Base-by-base conservation (phyloP, 768 basidiomycete genomes). In the Hemileccinum rubropunctum region DNA sequence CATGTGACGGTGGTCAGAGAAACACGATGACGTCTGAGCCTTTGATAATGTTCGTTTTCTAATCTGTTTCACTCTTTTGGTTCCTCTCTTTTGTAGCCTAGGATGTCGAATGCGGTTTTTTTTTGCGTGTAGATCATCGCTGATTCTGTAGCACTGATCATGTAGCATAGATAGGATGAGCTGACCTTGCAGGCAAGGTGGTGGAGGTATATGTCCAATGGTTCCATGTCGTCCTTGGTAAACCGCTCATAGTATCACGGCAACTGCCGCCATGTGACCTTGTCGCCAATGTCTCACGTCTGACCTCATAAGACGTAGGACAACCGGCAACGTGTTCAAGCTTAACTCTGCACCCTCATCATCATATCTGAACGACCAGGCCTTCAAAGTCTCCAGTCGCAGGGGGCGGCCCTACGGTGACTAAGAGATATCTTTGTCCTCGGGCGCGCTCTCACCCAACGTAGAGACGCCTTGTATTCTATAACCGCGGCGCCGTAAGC, bases 1-100 rank as follows among this genome's bases (percentile, higher is more conserved):
- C 71, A 71, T 56, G 74, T 77, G 74, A 72, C 74, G 1, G 69
- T 76, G 35, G 70, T 75, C 26, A 71, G 70, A 46, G 77, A 78
- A 51, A 71, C 67, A 27, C 14, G 6, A 18, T 40, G 18, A 27
- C 20, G n/a, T n/a, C n/a, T n/a, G n/a, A n/a, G n/a, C n/a, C n/a
- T n/a, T n/a, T n/a, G n/a, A n/a, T 8, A 21, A 14, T n/a, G 6
- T n/a, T 21, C 21, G 15, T 15, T 40, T 30, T 28, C 23, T 34
- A 6, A 34, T 28, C n/a, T 26, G 6, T 4, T 34, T 41, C 28
- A 30, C 10, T 55, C 35, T 38, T 48, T 30, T 30, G 4, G 11
- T 30, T 41, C 20, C 33, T 37, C 28, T 48, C n/a, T n/a, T n/a
- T 49, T 64, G 61, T 62, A 62, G 62, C 56, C 37, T 64, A 64